Base-by-base conservation (phyloP, 495 filamentous ascomycete species). In the Pyrenula massariospora region DNA sequence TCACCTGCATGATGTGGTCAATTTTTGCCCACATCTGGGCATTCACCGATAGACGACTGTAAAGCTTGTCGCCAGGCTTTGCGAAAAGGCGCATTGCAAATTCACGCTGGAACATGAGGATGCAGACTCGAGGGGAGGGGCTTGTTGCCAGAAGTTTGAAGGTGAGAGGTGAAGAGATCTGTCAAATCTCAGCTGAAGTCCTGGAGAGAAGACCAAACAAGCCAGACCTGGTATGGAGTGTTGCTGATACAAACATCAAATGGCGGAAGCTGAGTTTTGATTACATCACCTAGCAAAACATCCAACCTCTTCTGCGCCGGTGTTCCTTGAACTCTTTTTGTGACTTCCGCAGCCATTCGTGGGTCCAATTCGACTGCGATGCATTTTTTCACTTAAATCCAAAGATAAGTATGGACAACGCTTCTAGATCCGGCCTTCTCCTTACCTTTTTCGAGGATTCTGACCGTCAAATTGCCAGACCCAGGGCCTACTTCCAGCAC, bases 341-440 rank as follows among this genome's bases (percentile, higher is more conserved):
- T 95, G 60, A 95, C 81, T 69, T 97, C 93, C 24, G 91, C 92
- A 3, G 91, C 92, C 93, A 96, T 97, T 63, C 92, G 79, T 50
- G 92, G 92, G 69, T 96, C 92, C 71, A 95, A 80, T 74, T 97
- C 92, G 25, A 95, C 89, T 2, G 90, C 92, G 20, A 94, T 87
- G 31, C 91, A 83, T 62, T 86, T 87, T 70, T 89, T 91, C 12
- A 88, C 88, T 63, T 87, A 73, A 47, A 95, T 95, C 31, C 31
- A 8, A 42, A 42, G 15, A 8, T 15, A 8, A 5, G 15, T 42
- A 15, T 42, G 31, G 15, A 42, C 31, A 42, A 42, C n/a, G n/a
- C n/a, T n/a, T n/a, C n/a, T n/a, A n/a, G n/a, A n/a, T n/a, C n/a
- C n/a, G n/a, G n/a, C n/a, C n/a, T n/a, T n/a, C n/a, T n/a, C n/a